Percentiles rank a stretch among this genome's conserved stretches.
phyloP scores from a whole-genome alignment of 441 rosid species.

The Omphalea diandra region DNA sequence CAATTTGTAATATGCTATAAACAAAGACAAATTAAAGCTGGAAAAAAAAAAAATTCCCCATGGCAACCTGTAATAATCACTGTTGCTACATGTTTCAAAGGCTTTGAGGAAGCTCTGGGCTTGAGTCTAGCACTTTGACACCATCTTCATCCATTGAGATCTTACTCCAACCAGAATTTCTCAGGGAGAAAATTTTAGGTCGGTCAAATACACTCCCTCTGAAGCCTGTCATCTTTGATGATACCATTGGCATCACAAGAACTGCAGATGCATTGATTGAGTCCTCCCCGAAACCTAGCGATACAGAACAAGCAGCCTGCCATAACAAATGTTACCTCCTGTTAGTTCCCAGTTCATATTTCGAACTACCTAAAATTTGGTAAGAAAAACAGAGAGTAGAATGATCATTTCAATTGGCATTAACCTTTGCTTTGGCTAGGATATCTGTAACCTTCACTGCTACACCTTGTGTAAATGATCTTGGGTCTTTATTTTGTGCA shows the following conservation, averaged over 20 bases:
- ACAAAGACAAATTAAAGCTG: neutral
- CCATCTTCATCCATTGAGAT: constrained; percentile 52
- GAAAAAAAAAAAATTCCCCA: neutral
- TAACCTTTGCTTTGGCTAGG: constrained; percentile 78
- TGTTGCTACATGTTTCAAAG: constrained; percentile 26
- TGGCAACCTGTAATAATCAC: neutral
- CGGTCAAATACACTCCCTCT: constrained; percentile 71
- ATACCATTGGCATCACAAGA: constrained; percentile 96
- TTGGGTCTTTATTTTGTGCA: constrained; percentile 54
- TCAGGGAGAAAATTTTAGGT: constrained; percentile 60
- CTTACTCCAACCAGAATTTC: constrained; percentile 70
- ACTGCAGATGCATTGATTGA: constrained; percentile 91
- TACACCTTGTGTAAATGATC: constrained; percentile 58
- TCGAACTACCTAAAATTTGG: neutral
- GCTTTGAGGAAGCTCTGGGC: constrained; percentile 38
- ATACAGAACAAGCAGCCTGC: constrained; percentile 71
- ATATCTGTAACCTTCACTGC: constrained; percentile 49
- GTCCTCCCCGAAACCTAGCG: constrained; percentile 83
- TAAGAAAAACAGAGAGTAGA: neutral
- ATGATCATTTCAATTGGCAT: constrained; percentile 6
- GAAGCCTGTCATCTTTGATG: constrained; percentile 89
- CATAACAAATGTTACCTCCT: constrained; percentile 12
- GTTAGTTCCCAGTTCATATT: neutral
- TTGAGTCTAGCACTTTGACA: constrained; percentile 36
- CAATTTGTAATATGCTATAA: constrained; percentile 9